Evolutionary conservation across 768 basidiomycete genomes (phyloP), one percentile per base, ranked within the genome.

Genomic region (Boletales sp.): DNA sequence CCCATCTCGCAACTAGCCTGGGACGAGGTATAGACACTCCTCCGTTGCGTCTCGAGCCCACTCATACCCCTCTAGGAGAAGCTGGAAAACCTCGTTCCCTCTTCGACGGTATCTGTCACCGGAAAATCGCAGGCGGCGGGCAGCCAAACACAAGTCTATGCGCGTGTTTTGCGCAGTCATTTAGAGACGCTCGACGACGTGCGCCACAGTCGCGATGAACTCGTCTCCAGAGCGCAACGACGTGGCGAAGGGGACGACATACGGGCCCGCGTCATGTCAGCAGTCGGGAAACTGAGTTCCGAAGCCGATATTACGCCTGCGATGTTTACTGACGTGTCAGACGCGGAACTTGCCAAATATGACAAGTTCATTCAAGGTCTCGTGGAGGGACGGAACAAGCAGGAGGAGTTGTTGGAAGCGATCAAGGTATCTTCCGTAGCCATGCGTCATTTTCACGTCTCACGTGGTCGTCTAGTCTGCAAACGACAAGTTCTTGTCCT

Each of bases 271-370:
- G 81, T 98, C 19, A 58, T 88, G 54, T 77, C 74, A 44, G 83
- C 83, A 19, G 83, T 90, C 0, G 72, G 77, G 14, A 79, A 79
- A 3, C 75, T 93, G 40, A 84, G 86, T 45, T 75, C 78, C 21
- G 77, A 86, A 64, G 71, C 74, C 4, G 84, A 91, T 58, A 80
- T 91, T 15, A 82, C 84, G 32, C 83, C 94, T 0, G 87, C 84
- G 19, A 87, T 87, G 84, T 97, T 97, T 63, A 90, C 94, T 60
- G 86, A 88, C 47, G 73, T 90, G 12, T 80, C 86, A 27, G 86
- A 91, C 48, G 78, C 82, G 52, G 87, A 90, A 59, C 68, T 97
- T 44, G 77, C 76, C 1, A 94, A 93, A 68, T 94, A 92, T 54
- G 87, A 90, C 50, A 78, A 77, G 52, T 86, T 84, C 61, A 72